These are phyloP conservation scores for Epithemia pelagica DNA, from an alignment of 108 stramenopile genomes.

Conservation along the genomic window DNA sequence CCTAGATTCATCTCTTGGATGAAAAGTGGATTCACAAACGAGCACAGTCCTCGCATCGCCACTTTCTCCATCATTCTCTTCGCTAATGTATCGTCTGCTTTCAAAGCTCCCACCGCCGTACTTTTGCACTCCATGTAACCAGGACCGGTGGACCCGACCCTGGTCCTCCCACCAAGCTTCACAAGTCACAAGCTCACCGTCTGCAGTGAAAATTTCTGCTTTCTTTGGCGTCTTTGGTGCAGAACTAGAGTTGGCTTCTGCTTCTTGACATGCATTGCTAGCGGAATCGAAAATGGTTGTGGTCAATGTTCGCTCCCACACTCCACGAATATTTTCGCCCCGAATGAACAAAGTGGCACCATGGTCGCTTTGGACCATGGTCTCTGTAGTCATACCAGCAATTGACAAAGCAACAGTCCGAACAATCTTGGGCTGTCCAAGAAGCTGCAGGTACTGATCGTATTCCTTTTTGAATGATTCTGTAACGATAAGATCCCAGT, in stretches of 20 bases:
- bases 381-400: constrained; percentile 63
- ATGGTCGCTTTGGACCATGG: constrained; percentile 46
- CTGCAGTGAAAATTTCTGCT: constrained; percentile 40
- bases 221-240: constrained; percentile 23
- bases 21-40: constrained; percentile 70
- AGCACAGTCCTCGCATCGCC: constrained; percentile 14
- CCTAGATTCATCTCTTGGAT: constrained; percentile 38
- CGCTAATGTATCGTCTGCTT: constrained; percentile 46
- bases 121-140: constrained; percentile 57
- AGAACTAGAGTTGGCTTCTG: constrained; percentile 12
- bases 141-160: constrained; percentile 60
- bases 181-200: constrained; percentile 54
- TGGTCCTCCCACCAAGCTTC: constrained; percentile 76
- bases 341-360: constrained; percentile 50
- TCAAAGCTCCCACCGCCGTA: constrained; percentile 73
- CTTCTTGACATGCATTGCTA: background rate
- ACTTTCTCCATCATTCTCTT: constrained; percentile 29
- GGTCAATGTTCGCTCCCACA: constrained; percentile 68
- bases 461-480: constrained; percentile 66
- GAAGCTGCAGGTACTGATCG: constrained; percentile 52
- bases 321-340: constrained; percentile 62
- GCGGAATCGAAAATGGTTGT: constrained; percentile 37
- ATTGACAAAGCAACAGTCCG: constrained; percentile 61
- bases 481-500: constrained; percentile 61
- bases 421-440: constrained; percentile 74